Evolutionary conservation across 2,329 filamentous ascomycete species (phyloP).

Genomic region (Cladophialophora exuberans): DNA sequence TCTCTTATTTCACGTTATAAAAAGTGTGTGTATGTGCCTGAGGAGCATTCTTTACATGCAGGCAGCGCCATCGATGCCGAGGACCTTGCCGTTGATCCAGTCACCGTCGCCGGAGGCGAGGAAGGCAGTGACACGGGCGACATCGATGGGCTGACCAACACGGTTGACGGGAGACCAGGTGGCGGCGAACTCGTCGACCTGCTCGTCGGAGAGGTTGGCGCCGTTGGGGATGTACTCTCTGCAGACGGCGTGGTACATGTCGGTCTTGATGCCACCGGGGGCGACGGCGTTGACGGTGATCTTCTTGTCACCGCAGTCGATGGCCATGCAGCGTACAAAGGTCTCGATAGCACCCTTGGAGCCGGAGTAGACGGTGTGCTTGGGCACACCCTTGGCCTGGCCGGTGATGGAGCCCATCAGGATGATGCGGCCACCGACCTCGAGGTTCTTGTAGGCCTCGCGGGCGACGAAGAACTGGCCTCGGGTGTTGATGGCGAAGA

Average conservation of each 20-base stretch:
- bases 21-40: neutral
- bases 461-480: constrained; percentile 80
- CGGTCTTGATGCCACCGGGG: constrained; percentile 68
- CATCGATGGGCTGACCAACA: constrained; percentile 61
- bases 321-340: constrained; percentile 74
- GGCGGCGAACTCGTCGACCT: constrained; percentile 39
- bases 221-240: constrained; percentile 48
- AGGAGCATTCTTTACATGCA: constrained; percentile 31
- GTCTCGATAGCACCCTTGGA: constrained; percentile 77
- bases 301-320: constrained; percentile 68
- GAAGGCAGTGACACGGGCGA: constrained; percentile 61
- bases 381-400: constrained; percentile 68
- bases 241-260: constrained; percentile 62
- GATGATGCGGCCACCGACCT: constrained; percentile 72
- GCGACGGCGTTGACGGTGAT: constrained; percentile 71
- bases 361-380: constrained; percentile 74
- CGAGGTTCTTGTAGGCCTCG: constrained; percentile 71
- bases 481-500: constrained; percentile 69
- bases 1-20: neutral
- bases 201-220: constrained; percentile 34
- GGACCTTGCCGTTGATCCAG: constrained; percentile 55
- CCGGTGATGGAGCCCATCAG: constrained; percentile 71
- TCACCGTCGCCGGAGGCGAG: constrained; percentile 62
- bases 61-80: constrained; percentile 41
- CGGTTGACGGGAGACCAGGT: constrained; percentile 57